Percentiles rank a stretch among this genome's conserved stretches.
Evolutionary conservation across 2,329 filamentous ascomycete genomes (phyloP).

Genomic region (Dichotomopilus funicola): DNA sequence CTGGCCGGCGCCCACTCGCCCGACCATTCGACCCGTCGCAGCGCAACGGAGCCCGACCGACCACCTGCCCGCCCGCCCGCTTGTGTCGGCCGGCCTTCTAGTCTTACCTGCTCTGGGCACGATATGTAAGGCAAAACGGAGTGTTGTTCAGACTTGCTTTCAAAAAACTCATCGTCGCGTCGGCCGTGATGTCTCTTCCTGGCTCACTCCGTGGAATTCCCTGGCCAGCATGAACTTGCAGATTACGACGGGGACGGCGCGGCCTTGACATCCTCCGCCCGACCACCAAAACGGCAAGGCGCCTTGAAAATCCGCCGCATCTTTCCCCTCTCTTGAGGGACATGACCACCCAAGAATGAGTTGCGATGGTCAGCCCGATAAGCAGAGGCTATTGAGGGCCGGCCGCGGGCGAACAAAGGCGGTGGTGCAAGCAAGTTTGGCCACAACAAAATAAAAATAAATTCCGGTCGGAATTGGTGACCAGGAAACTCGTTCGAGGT

Average conservation of each 20-base stretch:
- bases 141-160: too few relatives aligned
- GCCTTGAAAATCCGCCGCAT: not conserved
- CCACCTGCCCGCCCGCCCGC: not conserved
- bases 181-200: not conserved
- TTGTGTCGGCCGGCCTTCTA: constrained; percentile 2
- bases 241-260: constrained; percentile 10
- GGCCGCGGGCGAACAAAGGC: not conserved
- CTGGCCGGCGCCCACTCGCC: not conserved
- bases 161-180: not conserved
- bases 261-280: constrained; percentile 8
- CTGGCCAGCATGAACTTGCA: constrained; percentile 14
- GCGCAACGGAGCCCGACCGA: constrained; percentile 3
- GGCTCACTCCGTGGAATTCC: not conserved
- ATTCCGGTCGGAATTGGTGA: not conserved
- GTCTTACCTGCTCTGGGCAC: not conserved
- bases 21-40: not conserved
- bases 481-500: not conserved
- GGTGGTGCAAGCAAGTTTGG: not conserved
- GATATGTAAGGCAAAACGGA: not conserved
- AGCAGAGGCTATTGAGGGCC: not conserved
- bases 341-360: too few relatives aligned
- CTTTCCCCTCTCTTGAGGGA: not conserved
- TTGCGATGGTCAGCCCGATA: not conserved
- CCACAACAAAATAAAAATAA: constrained; percentile 5
- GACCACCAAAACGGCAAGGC: constrained; percentile 10